Base-by-base conservation (phyloP, 495 filamentous ascomycete species). In the Lichenothelia convexa region DNA sequence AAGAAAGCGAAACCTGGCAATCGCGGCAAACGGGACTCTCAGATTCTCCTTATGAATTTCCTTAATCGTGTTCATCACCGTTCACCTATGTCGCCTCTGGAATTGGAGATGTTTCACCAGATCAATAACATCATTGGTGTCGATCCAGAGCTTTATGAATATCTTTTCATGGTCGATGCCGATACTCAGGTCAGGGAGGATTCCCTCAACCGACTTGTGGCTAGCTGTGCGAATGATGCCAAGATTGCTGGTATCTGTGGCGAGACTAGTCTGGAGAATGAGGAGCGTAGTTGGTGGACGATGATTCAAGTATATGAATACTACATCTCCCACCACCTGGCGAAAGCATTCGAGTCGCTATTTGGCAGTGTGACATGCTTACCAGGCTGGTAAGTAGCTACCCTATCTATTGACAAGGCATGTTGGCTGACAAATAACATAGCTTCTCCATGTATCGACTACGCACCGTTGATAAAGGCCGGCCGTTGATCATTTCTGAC, bases 271-370 rank as follows among this genome's bases (percentile, higher is more conserved):
- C 64, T 99, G 18, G 81, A 78, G 34, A 99, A 99, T 50, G 80
- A 84, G 34, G 92, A 93, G 56, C 68, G 79, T 12, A 93, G 86
- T 11, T 80, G 85, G 45, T 68, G 89, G 41, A 99, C 89, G 21
- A 95, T 95, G 86, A 95, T 99, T 43, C 89, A 97, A 57, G 89
- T 97, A 13, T 97, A 97, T 65, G 89, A 97, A 59, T 93, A 97
- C 66, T 97, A 86, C 61, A 97, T 97, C 43, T 95, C 91, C 36
- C 89, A 97, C 65, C 91, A 97, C 54, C 64, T 97, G 47, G 76
- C 80, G 49, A 97, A 97, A 60, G 91, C 89, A n/a, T 97, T 97
- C 53, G 89, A 97, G 55, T 86, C 78, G 58, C 68, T 97, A 44
- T 97, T 97, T 55, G 89, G 89, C 29, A 91, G 81, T 43, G 84